Base-by-base conservation (phyloP, 2,329 filamentous ascomycete genomes). In the Mariannaea elegans region DNA sequence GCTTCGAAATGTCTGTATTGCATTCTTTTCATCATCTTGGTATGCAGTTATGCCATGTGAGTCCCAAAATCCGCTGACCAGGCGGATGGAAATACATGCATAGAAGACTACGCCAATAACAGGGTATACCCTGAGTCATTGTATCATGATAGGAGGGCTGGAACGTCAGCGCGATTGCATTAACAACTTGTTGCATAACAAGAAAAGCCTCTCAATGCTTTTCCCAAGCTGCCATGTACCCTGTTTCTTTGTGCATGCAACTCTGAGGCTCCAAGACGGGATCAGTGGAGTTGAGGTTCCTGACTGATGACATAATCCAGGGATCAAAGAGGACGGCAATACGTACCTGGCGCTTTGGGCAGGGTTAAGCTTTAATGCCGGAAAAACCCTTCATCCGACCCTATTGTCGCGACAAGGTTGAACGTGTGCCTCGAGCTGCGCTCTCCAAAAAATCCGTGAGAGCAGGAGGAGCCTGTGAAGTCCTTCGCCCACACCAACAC, bases 351-450 rank as follows among this genome's bases (percentile, higher is more conserved):
- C 24, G 24, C 9, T 27, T 16, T 12, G n/a, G 21, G 18, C 14
- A 16, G 24, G 36, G 14, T 13, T 24, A 12, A 24, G 36, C 8
- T 27, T 49, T 24, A 2, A 18, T 1, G n/a, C 16, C 62, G 59
- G 65, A 42, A 65, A 45, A 16, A 67, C 66, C 8, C n/a, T 51
- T 34, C 13, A 3, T 54, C 67, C 71, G 62, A 23, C 21, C 13
- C 59, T 64, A 45, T 51, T 51, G 61, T 64, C 71, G 68, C 71
- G 69, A 69, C 69, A 48, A 71, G 67, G 68, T 66, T 71, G 69
- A 65, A 68, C 65, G 68, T 69, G 66, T 65, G 59, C 57, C 62
- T 65, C 67, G 64, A 54, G 57, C 61, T 65, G 57, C 57, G 61
- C 56, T 67, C 52, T 65, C 62, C 65, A 66, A 73, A 69, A 70